A percentile compares a stretch with the other conserved stretches of the same genome.
Conservation (phyloP, 108 stramenopile genomes). For the Nitzschia putrida region DNA sequence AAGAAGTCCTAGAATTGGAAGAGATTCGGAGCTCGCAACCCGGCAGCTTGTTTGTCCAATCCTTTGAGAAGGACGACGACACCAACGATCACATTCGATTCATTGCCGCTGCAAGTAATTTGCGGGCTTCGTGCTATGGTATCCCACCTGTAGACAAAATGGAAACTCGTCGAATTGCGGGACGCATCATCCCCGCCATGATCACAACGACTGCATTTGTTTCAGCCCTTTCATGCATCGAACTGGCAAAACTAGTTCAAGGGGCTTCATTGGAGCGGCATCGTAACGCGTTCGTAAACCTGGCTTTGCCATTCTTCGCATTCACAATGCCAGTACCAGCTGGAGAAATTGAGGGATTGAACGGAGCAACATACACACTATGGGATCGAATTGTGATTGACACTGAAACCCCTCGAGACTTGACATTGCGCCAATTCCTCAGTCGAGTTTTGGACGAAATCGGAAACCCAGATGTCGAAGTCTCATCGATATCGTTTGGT, state of each 20-base stretch:
- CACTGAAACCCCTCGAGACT: too few species aligned
- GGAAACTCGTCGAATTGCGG: constrained; percentile 95
- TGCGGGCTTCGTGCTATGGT: constrained; percentile 92
- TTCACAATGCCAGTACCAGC: constrained; percentile 87
- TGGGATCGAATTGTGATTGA: constrained; percentile 88
- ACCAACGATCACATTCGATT: constrained; percentile 93
- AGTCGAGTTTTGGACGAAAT: constrained; percentile 47
- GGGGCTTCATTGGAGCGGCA: constrained; percentile 68
- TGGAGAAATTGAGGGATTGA: constrained; percentile 55
- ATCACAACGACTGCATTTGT: constrained; percentile 97
- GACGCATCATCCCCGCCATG: constrained; percentile 97
- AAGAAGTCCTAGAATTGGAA: not conserved
- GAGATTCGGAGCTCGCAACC: not conserved
- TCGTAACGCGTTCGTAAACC: constrained; percentile 92
- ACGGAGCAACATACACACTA: constrained; percentile 77
- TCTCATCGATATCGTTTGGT: constrained; percentile 71
- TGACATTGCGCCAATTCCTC: constrained; percentile 29
- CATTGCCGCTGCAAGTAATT: constrained; percentile 91
- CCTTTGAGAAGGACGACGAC: constrained; percentile 98
- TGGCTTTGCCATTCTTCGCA: constrained; percentile 96
- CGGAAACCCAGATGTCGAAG: constrained; percentile 49
- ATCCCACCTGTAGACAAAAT: constrained; percentile 92
- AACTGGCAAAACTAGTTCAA: constrained; percentile 89
- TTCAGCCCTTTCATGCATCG: constrained; percentile 92
- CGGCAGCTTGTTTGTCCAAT: constrained; percentile 41